Base-by-base conservation (phyloP, 116 monocot genomes). In the Posidonia oceanica region DNA sequence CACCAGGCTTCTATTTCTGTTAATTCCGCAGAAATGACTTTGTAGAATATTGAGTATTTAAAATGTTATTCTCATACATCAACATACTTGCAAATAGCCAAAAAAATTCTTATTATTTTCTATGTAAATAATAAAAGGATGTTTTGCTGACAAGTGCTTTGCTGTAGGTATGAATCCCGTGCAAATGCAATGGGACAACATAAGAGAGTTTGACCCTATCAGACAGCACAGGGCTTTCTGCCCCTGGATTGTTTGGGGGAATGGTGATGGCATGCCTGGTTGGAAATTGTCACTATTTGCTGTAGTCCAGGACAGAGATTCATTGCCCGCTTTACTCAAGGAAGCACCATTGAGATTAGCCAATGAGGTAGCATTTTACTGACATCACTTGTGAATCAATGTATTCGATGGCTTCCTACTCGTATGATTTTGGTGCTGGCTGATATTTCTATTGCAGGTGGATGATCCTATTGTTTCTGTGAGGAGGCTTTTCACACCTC, bases 141-240 rank as follows among this genome's bases (percentile, higher is more conserved):
- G 42, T 48, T 61, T 61, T 61, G 17, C 42, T 48, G 7, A 48
- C 21, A 8, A 8, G 7, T 66, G 39, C 42, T 52, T 61, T 80
- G 59, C 2, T 78, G 12, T 61, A 86, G 86, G 75, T 12, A 74
- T 75, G 36, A 72, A 53, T 21, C 36, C 60, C 44, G 12, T 65
- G 22, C 29, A 5, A 36, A 58, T 52, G 56, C 44, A 54, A 15
- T 60, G 20, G 38, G 29, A 62, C n/a, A 72, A 59, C 63, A 57
- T 36, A 18, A 71, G 64, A 3, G 82, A 76, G 66, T 89, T 97
- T 67, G 87, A 92, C 75, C 89, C 93, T 67, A 81, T 97, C 70
- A 82, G 75, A 76, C 92, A 90, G 41, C 97, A 97, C 69, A 83
- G 97, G 63, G 75, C 82, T 12, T 97, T 92, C 64, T 97, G 92